Base-by-base conservation (phyloP, 2,329 filamentous ascomycete species). In the Calonectria pteridis region DNA sequence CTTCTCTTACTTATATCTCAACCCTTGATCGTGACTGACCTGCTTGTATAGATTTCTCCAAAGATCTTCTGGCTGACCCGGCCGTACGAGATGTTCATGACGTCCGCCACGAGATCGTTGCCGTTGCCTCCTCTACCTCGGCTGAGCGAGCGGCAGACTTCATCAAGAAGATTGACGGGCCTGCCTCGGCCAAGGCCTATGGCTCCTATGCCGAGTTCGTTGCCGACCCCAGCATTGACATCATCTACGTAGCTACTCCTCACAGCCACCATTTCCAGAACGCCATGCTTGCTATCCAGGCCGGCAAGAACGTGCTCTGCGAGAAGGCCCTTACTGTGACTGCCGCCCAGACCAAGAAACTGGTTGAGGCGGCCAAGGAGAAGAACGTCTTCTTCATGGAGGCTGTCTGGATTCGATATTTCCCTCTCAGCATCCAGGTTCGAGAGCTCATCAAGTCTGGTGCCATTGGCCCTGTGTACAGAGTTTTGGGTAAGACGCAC, bases 251-350 rank as follows among this genome's bases (percentile, higher is more conserved):
- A 70, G 95, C 95, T 29, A 98, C 95, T 5, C 95, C 95, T 20
- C 95, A 98, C 86, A 96, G 94, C 79, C 95, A 98, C 84, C 95
- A 98, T 87, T 98, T 96, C 87, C 95, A 97, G 84, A 96, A 98
- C 85, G 91, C 92, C 76, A 94, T 95, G 91, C 90, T 97, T n/a
- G 94, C 93, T 53, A 88, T 98, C 49, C 90, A 94, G 77, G 94
- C 94, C 10, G 94, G 94, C 80, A 98, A 98, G 88, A 90, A 96
- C 80, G 95, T 98, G 35, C 90, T 98, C 40, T 98, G 95, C 84
- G 95, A 98, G 85, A 98, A 98, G 88, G 91, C 95, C 0, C 93
- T 98, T 80, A 97, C 95, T 1, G 94, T 96, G 75, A 98, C 93
- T 76, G 95, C 94, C 3, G 88, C 91, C 13, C 95, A 98, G 85